Conservation (phyloP, 2,329 filamentous ascomycete genomes). For the Alternaria ventricosa region DNA sequence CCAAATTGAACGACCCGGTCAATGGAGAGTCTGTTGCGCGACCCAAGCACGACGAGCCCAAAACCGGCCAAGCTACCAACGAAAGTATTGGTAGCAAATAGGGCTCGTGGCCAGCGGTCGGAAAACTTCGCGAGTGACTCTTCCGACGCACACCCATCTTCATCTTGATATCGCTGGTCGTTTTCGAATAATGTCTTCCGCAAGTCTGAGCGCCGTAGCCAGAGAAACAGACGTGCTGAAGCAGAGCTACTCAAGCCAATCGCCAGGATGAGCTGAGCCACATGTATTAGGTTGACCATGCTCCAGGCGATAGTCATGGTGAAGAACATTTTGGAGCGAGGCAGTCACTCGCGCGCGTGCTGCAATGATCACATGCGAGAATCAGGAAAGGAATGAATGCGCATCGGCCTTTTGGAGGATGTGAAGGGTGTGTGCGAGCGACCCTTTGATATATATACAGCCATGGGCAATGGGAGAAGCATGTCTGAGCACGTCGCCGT, state of each 20-base stretch:
- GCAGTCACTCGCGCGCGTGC: background rate
- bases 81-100: background rate
- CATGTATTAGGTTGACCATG: background rate
- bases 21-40: background rate
- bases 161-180: background rate
- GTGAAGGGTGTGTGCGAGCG: background rate
- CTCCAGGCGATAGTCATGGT: background rate
- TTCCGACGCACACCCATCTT: background rate
- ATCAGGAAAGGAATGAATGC: background rate
- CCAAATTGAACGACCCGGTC: background rate
- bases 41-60: background rate
- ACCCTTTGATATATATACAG: too few relatives aligned
- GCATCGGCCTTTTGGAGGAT: background rate
- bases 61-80: background rate
- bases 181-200: background rate
- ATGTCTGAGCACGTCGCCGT: background rate
- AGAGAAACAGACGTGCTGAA: background rate
- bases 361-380: background rate
- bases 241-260: background rate
- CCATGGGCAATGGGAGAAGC: too few relatives aligned
- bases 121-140: background rate
- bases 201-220: background rate
- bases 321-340: background rate
- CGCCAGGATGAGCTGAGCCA: background rate
- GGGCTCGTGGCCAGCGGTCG: background rate